Evolutionary conservation across 2,329 filamentous ascomycete genomes (phyloP), one percentile per base, ranked within the genome.

Genomic region (Xylaria sp.): DNA sequence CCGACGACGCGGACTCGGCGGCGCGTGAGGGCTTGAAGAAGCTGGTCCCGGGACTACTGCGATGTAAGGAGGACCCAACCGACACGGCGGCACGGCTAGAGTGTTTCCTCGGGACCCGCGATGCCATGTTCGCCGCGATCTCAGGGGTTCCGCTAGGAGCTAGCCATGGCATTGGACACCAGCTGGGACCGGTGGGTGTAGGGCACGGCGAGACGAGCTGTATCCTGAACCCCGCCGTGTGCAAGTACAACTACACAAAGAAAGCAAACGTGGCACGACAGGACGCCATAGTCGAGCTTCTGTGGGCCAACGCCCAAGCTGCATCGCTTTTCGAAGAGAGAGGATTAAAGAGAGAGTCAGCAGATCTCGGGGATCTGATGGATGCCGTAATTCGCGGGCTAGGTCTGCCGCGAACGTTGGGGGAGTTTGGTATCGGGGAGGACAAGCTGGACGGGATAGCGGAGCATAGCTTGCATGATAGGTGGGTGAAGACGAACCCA

Each of bases 161-260:
- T 76, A 74, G 80, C 64, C 81, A 85, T 65, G 82, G 80, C 0
- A 84, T 85, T 60, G 81, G 81, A 3, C 81, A 84, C 67, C 81
- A 82, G 68, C 75, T 85, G 0, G 82, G 82, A 0, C 84, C 84
- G 0, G 70, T 84, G 3, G 85, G 85, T 0, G 85, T 87, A 2
- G 81, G 82, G 0, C 85, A 88, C 68, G 85, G 85, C 10, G 84
- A 86, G 71, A 88, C 85, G 27, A 85, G 81, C 66, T 88, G 81
- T 68, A 80, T 83, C 46, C 75, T 85, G 57, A 76, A 82, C 35
- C 84, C 85, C 0, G 79, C 81, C 0, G 84, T 88, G 5, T 83
- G 83, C 68, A 83, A 81, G 68, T 87, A 78, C 68, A 88, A 87
- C 59, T 74, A 76, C 1, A 71, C 69, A 35, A 71, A 77, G 49